Evolutionary conservation across 768 basidiomycete genomes (phyloP).

Genomic region (Dacryopinax spathularia): DNA sequence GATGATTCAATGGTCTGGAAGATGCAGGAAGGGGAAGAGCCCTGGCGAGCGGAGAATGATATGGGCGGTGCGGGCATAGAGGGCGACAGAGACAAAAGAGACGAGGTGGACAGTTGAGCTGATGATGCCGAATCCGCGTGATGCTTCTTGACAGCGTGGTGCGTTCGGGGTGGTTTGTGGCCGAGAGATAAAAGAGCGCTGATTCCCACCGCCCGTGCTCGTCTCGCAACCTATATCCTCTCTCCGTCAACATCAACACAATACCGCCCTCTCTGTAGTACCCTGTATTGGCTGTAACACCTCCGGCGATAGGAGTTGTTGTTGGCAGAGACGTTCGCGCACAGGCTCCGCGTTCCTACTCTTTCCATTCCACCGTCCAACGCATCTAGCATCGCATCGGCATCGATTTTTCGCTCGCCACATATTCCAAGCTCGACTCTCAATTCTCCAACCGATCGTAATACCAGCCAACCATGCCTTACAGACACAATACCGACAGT

Average conservation of each 20-base stretch:
- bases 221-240: background rate
- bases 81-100: background rate
- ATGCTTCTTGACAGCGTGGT: background rate
- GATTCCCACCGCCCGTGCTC: background rate
- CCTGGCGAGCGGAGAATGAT: no score
- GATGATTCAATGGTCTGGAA: no score
- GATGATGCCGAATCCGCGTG: background rate
- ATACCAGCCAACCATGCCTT: background rate
- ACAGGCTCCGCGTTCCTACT: no score
- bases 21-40: no score
- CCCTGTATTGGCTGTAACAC: no score
- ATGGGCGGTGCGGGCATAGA: background rate
- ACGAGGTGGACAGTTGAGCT: background rate
- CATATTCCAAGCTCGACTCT: no score
- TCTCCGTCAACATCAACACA: background rate
- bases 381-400: no score
- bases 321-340: background rate
- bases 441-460: background rate
- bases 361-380: no score
- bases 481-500: background rate
- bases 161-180: background rate
- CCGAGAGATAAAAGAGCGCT: background rate
- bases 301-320: no score
- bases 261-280: background rate
- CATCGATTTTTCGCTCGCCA: no score